These are phyloP conservation scores for Apophysomyces variabilis DNA, from an alignment of 371 early-diverging fungal species.

Conservation along the genomic window DNA sequence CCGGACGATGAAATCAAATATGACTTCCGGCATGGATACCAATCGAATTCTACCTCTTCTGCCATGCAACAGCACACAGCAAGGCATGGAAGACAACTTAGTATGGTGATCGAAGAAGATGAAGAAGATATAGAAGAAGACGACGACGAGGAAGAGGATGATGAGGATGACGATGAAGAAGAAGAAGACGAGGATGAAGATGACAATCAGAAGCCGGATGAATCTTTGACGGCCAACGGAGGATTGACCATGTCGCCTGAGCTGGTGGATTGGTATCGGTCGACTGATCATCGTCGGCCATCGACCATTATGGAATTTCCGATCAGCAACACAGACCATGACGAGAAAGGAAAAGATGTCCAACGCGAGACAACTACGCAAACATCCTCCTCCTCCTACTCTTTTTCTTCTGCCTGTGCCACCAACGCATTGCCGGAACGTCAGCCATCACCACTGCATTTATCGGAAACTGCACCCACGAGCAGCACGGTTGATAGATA, in stretches of 20 bases:
- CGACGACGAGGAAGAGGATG: constrained; percentile 6
- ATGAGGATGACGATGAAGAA: constrained; percentile 12
- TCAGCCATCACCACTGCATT: constrained; percentile 10
- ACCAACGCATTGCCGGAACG: not conserved
- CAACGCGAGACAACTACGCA: constrained; percentile 5
- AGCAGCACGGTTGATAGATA: constrained; percentile 20
- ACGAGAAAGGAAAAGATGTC: not conserved
- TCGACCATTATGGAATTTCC: constrained; percentile 14
- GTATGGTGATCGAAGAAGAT: constrained; percentile 9
- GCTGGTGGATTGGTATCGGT: constrained; percentile 42
- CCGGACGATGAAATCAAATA: constrained; percentile 13
- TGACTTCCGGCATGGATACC: constrained; percentile 14
- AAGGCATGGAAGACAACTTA: constrained; percentile 20
- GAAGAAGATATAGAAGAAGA: constrained; percentile 13
- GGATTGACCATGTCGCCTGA: constrained; percentile 40
- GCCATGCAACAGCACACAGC: constrained; percentile 8
- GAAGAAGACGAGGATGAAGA: not conserved
- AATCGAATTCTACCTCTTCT: not conserved
- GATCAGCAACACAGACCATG: constrained; percentile 15
- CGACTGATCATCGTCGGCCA: constrained; percentile 24
- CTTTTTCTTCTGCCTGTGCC: no score
- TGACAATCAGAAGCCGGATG: constrained; percentile 13
- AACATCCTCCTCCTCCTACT: not conserved
- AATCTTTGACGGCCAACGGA: not conserved
- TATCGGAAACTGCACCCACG: constrained; percentile 13